A percentile compares a stretch with the other conserved stretches of the same genome.
Evolutionary conservation across 768 basidiomycete species (phyloP).

Genomic region (Boletus rubropictus): DNA sequence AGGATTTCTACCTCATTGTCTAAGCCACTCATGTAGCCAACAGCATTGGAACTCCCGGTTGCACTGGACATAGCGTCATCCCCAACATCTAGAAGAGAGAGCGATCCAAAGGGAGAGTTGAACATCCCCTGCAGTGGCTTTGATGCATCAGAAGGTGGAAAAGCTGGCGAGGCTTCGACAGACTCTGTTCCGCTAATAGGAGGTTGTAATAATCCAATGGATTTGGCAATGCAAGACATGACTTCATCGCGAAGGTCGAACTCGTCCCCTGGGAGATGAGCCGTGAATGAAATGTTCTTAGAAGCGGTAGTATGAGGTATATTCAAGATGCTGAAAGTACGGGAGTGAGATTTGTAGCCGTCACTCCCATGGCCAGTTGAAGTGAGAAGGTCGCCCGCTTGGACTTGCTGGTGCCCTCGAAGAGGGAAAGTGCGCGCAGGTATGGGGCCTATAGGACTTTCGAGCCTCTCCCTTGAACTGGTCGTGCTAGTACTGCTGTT

Average conservation of each 20-base stretch:
- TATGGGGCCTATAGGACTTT: slow-evolving; percentile 18
- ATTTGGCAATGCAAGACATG: slow-evolving; percentile 96
- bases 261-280: slow-evolving; percentile 48
- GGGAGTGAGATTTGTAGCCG: slow-evolving; percentile 37
- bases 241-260: slow-evolving; percentile 96
- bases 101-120: slow-evolving; percentile 64
- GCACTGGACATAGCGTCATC: slow-evolving; percentile 67
- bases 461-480: slow-evolving; percentile 21
- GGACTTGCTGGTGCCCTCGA: slow-evolving; percentile 47
- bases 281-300: slow-evolving; percentile 21
- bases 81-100: slow-evolving; percentile 65
- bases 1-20: slow-evolving; percentile 97
- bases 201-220: slow-evolving; percentile 89
- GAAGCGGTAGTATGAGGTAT: slow-evolving; percentile 40
- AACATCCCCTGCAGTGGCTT: slow-evolving; percentile 37
- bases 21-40: slow-evolving; percentile 67
- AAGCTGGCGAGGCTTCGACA: slow-evolving; percentile 58
- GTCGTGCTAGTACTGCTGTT: slow-evolving; percentile 9
- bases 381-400: slow-evolving; percentile 72
- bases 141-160: slow-evolving; percentile 43
- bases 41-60: slow-evolving; percentile 52
- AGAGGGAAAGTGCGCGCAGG: slow-evolving; percentile 22
- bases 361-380: slow-evolving; percentile 48
- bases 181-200: slow-evolving; percentile 67
- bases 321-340: slow-evolving; percentile 47